A percentile compares a stretch with the other conserved stretches of the same genome.
Conservation (phyloP, 768 basidiomycete species). For the Lyophyllum atratum region DNA sequence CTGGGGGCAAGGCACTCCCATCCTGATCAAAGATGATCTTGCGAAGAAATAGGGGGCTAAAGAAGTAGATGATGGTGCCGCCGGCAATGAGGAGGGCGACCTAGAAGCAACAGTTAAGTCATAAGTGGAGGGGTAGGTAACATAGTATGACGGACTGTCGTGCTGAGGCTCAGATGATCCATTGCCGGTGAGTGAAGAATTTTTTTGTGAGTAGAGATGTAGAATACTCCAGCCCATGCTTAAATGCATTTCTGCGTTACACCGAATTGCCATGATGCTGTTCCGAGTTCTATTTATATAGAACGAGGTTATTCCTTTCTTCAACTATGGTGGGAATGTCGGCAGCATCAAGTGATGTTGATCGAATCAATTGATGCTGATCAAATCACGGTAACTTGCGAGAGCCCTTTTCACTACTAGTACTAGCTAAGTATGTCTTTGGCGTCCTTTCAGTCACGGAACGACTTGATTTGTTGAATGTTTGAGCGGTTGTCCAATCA, state of each 20-base stretch:
- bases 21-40: conserved; percentile 16
- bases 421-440: no score
- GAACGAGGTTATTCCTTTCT: no score
- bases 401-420: no score
- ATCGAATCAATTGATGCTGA: no score
- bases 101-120: not conserved
- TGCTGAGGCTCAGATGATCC: not conserved
- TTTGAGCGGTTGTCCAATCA: no score
- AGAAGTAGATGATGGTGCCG: not conserved
- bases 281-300: conserved; percentile 7
- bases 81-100: not conserved
- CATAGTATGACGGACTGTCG: not conserved
- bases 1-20: conserved; percentile 27
- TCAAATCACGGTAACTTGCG: no score
- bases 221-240: not conserved
- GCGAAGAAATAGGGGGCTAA: conserved; percentile 16
- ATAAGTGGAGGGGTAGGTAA: not conserved
- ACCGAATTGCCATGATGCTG: conserved; percentile 2
- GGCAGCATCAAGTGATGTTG: no score
- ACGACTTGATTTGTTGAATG: no score
- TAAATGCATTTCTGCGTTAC: no score
- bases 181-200: not conserved
- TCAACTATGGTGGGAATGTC: no score
- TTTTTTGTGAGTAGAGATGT: not conserved
- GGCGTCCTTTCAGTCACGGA: no score